Percentiles rank a stretch among this genome's conserved stretches.
Evolutionary conservation across 176 grass and related monocot genomes (phyloP).

Genomic region (Triticum urartu): DNA sequence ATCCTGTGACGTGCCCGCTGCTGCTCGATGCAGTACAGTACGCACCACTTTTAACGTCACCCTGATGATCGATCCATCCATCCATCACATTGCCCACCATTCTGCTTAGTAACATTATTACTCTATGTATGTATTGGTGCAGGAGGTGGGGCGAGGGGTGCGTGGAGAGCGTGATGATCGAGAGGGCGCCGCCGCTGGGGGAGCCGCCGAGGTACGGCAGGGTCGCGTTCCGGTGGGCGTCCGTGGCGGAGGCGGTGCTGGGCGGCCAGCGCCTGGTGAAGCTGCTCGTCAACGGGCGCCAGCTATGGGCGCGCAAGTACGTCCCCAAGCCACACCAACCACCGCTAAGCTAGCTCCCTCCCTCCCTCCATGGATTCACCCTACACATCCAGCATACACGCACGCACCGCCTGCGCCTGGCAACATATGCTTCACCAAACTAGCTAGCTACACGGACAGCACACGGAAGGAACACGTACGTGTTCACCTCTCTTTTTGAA

Average conservation of each 20-base stretch:
- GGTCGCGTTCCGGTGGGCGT: conserved; percentile 40
- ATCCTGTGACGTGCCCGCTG: neutral
- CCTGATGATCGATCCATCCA: no score
- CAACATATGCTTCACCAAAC: no score
- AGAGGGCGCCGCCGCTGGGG: conserved; percentile 32
- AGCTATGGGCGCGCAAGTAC: conserved; percentile 69
- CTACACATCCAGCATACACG: neutral
- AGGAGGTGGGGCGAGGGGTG: conserved; percentile 67
- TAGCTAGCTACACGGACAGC: neutral
- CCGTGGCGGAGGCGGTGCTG: conserved; percentile 36
- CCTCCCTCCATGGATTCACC: neutral
- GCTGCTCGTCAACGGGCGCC: conserved; percentile 59
- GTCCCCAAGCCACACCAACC: conserved; percentile 21
- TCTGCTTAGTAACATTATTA: neutral
- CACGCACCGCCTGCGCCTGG: no score
- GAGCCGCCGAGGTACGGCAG: conserved; percentile 52
- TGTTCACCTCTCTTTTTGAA: neutral
- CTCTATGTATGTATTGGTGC: neutral
- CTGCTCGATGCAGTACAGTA: neutral
- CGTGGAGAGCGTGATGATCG: conserved; percentile 63
- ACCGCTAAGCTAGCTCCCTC: no score
- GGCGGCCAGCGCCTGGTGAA: conserved; percentile 46
- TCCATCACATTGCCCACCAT: neutral
- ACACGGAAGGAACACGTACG: neutral
- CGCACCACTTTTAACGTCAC: neutral